Evolutionary conservation across 2,329 filamentous ascomycete species (phyloP), one percentile per base, ranked within the genome.

Genomic region (Chaetomiaceae sp.): DNA sequence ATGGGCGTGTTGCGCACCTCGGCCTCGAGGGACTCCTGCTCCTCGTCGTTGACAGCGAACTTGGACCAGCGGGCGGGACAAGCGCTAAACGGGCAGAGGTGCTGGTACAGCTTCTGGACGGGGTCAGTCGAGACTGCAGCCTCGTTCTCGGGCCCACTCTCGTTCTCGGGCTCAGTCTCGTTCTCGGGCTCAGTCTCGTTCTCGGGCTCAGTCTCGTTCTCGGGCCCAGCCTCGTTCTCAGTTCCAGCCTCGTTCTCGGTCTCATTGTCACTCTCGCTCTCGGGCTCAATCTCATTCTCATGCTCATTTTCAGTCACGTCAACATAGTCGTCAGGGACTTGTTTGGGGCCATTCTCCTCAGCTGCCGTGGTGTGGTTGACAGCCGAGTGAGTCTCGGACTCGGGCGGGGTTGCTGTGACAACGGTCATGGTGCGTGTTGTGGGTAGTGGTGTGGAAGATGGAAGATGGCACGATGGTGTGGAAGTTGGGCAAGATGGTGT

Each of bases 11-110:
- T 42, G 7, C 55, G 35, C 7, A 58, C 60, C 7, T 61, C 57
- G n/a, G 48, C 38, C 4, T 50, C 33, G 10, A 70, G 56, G 39
- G 61, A 53, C 2, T 27, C 43, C 38, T 59, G 44, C 3, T 69
- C 67, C 2, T 65, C 61, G 6, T 63, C 57, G n/a, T 60, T 47
- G 46, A 59, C 53, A 41, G 57, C 54, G 27, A 59, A 65, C 44
- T 63, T 62, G 10, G 60, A 63, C 66, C 64, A 69, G 30, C 64
- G 58, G 2, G 37, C 1, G 1, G 60, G 63, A 39, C 65, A 67
- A 2, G 46, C 4, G 10, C 55, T 21, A 5, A 56, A 51, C 23
- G 35, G 8, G 50, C 65, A 67, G 34, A 56, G 34, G 21, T 66
- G 63, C 4, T 52, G 44, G 42, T 62, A 65, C 39, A 61, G 52